Evolutionary conservation across 306 rosid species (phyloP).

Genomic region (Quercus aquifolioides): DNA sequence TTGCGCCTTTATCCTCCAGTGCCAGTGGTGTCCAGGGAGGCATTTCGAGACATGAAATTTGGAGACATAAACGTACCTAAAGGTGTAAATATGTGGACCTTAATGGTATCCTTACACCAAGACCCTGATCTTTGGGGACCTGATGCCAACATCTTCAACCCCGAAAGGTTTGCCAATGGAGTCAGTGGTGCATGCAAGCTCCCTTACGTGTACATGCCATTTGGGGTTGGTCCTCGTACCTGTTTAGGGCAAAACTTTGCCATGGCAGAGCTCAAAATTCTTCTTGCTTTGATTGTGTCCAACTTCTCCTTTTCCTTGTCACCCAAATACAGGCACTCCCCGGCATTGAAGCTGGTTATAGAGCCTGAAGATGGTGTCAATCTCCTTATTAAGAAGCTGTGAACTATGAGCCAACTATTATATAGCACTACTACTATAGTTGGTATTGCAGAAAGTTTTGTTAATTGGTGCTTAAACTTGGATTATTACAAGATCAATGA

Average conservation of each 20-base stretch:
- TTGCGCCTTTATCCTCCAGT: constrained; percentile 25
- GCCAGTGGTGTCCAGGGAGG: constrained; percentile 13
- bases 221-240: constrained; percentile 28
- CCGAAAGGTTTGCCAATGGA: constrained; percentile 34
- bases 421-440: too few relatives aligned
- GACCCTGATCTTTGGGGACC: constrained; percentile 21
- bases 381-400: constrained; percentile 32
- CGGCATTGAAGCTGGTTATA: constrained; percentile 9
- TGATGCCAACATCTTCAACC: constrained; percentile 25
- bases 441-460: too few relatives aligned
- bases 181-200: constrained; percentile 20
- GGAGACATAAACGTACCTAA: constrained; percentile 18
- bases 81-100: constrained; percentile 17
- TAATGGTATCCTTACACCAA: constrained; percentile 1
- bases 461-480: too few relatives aligned
- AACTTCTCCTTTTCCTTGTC: constrained; percentile 37
- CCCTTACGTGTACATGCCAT: constrained; percentile 33
- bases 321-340: constrained; percentile 34
- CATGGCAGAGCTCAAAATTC: constrained; percentile 30
- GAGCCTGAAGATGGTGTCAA: constrained; percentile 37
- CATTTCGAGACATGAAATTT: constrained; percentile 15
- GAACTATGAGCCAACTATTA: not conserved
- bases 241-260: constrained; percentile 34
- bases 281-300: constrained; percentile 28
- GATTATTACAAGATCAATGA: too few relatives aligned